Conservation (phyloP, 306 rosid species). For the Inga laurina region DNA sequence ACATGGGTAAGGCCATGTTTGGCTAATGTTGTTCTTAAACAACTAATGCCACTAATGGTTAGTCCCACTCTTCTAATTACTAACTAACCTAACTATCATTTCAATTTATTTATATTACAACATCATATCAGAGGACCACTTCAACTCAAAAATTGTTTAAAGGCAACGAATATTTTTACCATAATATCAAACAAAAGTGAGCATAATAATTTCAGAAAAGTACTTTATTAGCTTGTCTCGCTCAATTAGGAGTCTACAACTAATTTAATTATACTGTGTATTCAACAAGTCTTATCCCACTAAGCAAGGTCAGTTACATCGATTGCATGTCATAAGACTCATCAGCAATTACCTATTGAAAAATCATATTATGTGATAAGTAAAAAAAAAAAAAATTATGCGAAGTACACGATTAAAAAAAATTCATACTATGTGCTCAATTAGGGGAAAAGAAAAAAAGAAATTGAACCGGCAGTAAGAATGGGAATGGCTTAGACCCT, state of each 20-base stretch:
- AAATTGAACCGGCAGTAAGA: background rate
- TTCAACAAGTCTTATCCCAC: background rate
- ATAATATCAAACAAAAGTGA: background rate
- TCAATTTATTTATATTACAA: too few relatives aligned
- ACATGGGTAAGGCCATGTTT: too few relatives aligned
- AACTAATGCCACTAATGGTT: too few relatives aligned
- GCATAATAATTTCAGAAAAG: background rate
- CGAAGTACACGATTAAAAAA: background rate
- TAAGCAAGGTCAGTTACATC: background rate
- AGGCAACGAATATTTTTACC: background rate
- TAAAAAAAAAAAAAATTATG: background rate
- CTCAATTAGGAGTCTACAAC: background rate
- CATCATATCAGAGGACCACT: background rate
- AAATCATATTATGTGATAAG: background rate
- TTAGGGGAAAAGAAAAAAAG: background rate
- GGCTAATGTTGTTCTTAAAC: too few relatives aligned
- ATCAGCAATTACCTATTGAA: background rate
- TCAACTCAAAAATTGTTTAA: background rate
- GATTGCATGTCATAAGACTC: background rate
- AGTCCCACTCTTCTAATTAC: too few relatives aligned
- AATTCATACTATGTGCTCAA: background rate
- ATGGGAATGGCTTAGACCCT: background rate
- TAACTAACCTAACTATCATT: too few relatives aligned
- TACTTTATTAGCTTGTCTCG: background rate
- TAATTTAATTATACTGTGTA: background rate